phyloP scores from a whole-genome alignment of 208 protist species.

The Acanthamoeba healyi region DNA sequence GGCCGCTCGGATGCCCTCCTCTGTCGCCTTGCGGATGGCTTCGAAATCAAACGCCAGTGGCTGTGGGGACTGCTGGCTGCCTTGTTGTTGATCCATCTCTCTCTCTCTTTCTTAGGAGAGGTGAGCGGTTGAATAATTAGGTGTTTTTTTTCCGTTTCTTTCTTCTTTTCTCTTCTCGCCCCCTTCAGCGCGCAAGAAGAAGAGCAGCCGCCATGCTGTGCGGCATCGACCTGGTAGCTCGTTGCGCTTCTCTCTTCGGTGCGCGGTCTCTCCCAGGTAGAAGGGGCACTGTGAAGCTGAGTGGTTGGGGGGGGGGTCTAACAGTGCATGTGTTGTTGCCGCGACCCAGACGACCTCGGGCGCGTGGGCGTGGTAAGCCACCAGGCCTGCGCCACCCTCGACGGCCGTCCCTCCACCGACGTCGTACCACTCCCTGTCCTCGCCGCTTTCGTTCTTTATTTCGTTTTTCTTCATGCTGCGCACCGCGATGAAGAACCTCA shows the following conservation, averaged over 20 bases:
- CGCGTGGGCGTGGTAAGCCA: constrained; percentile 24
- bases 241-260: background rate
- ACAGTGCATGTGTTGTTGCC: background rate
- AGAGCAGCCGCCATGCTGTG: background rate
- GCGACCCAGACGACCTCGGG: background rate
- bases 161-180: background rate
- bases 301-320: background rate
- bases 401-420: constrained; percentile 23
- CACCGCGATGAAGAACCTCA: too few species aligned
- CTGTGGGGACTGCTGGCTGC: background rate
- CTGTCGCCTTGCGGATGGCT: background rate
- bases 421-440: background rate
- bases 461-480: background rate
- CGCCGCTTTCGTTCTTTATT: background rate
- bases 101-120: background rate
- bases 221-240: constrained; percentile 4
- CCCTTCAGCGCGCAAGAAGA: too few species aligned
- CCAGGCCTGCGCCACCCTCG: constrained; percentile 39
- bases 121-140: too few species aligned
- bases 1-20: constrained; percentile 18
- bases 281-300: background rate
- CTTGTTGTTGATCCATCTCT: background rate
- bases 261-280: background rate
- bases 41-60: constrained; percentile 11
- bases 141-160: background rate